Evolutionary conservation across 192 early-diverging fungal genomes (phyloP), one percentile per base, ranked within the genome.

Genomic region (Mycoemilia scoparia): DNA sequence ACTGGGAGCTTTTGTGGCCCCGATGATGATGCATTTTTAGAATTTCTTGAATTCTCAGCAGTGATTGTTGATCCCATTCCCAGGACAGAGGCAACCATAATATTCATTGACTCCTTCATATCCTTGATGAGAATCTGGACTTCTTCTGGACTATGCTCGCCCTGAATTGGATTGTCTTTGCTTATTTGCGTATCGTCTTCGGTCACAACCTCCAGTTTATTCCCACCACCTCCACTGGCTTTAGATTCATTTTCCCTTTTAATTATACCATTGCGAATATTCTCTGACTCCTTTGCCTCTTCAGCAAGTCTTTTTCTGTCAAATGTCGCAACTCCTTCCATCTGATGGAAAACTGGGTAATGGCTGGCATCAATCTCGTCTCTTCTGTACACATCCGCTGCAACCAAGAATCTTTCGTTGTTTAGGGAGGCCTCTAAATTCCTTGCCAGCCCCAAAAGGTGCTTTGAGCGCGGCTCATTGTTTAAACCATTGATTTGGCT

Each of bases 261-360:
- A 9, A 10, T 12, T 9, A 28, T 28, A 28, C 9, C 27, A 9
- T 9, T 28, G 27, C 9, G 9, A 28, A 12, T 28, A 9, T 28
- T 28, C n/a, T n/a, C n/a, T n/a, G n/a, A n/a, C n/a, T n/a, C n/a
- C n/a, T n/a, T n/a, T n/a, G n/a, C n/a, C n/a, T n/a, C n/a, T n/a
- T n/a, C n/a, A n/a, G n/a, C n/a, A n/a, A n/a, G n/a, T n/a, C n/a
- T n/a, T n/a, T n/a, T n/a, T n/a, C n/a, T n/a, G n/a, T n/a, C n/a
- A 35, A 67, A 55, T 13, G 58, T 51, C 21, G 78, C 73, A 20
- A 89, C 76, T 5, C 87, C 93, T 43, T 97, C 93, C 77, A 97
- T 92, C 52, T 97, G 93, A 44, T 97, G 93, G 52, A 97, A 97
- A 3, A 86, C 85, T 0, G 93, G 93, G 52, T 95, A 97, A 46